Base-by-base conservation (phyloP, 352 stramenopile species). In the Sclerospora graminicola region DNA sequence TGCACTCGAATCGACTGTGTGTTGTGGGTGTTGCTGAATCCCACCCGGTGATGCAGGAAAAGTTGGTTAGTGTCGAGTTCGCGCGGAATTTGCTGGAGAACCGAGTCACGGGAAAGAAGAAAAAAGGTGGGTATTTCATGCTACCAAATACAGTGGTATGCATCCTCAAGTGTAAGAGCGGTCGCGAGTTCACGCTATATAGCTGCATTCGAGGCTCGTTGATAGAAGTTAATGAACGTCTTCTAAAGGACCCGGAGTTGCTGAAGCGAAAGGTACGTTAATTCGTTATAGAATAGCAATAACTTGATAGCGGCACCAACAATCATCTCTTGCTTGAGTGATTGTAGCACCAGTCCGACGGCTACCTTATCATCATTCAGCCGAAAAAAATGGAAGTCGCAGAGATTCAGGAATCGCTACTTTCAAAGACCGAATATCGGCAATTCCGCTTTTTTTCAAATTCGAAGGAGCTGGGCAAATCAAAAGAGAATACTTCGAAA, bases 1-100 rank as follows among this genome's bases (percentile, higher is more conserved):
- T 92, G 81, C 81, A 92, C 64, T 89, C 81, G 31, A 92, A 92
- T 45, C 77, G 81, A 4, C 63, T 90, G n/a, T 89, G 81, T 45
- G 75, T 92, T 18, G 73, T 84, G 8, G 81, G 81, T 33, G 66
- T 86, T 30, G 77, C 80, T 1, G 64, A 60, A 24, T 74, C 70
- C 15, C 81, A 92, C 37, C 62, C 64, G 3, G 48, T 84, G n/a
- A 77, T 89, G 69, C 46, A 62, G 38, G 69, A 84, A 41, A 49
- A 72, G 31, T 54, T 92, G 8, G 63, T 58, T 36, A 57, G 43
- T 29, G 51, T 92, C 30, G 75, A 83, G 52, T 92, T 89, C 46
- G 56, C 72, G 20, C 45, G 47, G 23, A 73, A 64, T 43, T 58
- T 92, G 38, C 40, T 85, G 11, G 71, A 85, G 9, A 89, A 62